A percentile compares a stretch with the other conserved stretches of the same genome.
These are phyloP conservation scores for Colletotrichum sp. DNA, from an alignment of 2,329 filamentous ascomycete species.

Conservation along the genomic window DNA sequence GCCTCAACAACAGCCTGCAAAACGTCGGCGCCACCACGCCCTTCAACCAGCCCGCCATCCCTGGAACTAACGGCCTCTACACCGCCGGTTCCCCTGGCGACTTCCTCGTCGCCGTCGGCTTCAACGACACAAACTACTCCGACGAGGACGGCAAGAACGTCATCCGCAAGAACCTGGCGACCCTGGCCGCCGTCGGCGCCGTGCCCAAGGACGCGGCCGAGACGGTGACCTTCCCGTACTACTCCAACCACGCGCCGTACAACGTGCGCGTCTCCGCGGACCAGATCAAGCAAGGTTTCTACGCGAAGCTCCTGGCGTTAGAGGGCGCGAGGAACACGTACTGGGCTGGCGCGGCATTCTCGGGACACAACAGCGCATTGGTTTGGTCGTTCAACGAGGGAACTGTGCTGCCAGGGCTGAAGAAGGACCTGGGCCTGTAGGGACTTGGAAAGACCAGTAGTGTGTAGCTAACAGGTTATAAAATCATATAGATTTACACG, in stretches of 20 bases:
- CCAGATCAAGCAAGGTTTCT: slow-evolving; percentile 36
- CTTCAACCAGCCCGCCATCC: slow-evolving; percentile 19
- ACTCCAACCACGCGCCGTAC: slow-evolving; percentile 32
- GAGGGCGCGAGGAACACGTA: slow-evolving; percentile 40
- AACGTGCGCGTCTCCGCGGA: slow-evolving; percentile 29
- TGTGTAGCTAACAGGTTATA: too few species aligned
- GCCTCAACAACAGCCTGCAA: slow-evolving; percentile 25
- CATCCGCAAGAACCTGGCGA: slow-evolving; percentile 13
- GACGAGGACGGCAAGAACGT: slow-evolving; percentile 19
- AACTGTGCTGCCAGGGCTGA: slow-evolving; percentile 3
- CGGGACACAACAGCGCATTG: slow-evolving; percentile 11
- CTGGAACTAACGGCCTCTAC: slow-evolving; percentile 25
- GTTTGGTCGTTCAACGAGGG: slow-evolving; percentile 11
- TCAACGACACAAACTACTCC: slow-evolving; percentile 9
- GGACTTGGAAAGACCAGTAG: too few species aligned
- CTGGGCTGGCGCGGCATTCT: slow-evolving; percentile 36
- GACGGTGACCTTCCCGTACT: slow-evolving; percentile 19
- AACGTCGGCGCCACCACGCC: slow-evolving; percentile 23
- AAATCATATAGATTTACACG: too few species aligned
- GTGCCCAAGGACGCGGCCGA: slow-evolving; percentile 7
- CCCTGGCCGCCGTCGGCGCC: neutral
- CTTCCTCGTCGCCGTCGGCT: slow-evolving; percentile 20
- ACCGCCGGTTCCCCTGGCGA: slow-evolving; percentile 13
- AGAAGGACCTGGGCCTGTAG: slow-evolving; percentile 13
- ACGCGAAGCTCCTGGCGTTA: slow-evolving; percentile 33